phyloP scores from a whole-genome alignment of 73 alveolate genomes.

The Tetrahymena elliotti region DNA sequence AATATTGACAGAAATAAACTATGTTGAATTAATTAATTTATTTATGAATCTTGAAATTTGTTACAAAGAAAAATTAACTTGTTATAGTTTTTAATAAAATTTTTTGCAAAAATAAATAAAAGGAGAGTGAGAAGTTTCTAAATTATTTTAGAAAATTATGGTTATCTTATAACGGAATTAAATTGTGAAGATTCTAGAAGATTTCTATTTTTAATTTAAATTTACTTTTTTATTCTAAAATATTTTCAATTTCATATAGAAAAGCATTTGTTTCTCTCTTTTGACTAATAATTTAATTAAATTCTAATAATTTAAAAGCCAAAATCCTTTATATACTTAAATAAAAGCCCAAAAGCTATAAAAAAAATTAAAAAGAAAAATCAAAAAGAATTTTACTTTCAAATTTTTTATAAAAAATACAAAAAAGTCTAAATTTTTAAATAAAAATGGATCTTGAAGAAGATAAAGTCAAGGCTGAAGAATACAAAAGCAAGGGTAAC shows the following conservation, averaged over 20 bases:
- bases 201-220: not conserved
- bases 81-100: not conserved
- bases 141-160: not conserved
- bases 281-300: not conserved
- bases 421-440: not conserved
- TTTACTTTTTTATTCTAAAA: not conserved
- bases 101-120: not conserved
- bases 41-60: not conserved
- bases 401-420: not conserved
- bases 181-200: not conserved
- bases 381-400: not conserved
- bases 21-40: not conserved
- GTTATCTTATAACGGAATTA: not conserved
- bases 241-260: not conserved
- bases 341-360: not conserved
- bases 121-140: not conserved
- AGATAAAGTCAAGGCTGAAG: conserved; percentile 57
- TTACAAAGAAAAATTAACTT: not conserved
- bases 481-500: conserved; percentile 78
- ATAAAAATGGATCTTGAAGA: not conserved
- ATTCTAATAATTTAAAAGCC: not conserved
- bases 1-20: not conserved
- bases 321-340: not conserved
- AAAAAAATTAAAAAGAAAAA: not conserved
- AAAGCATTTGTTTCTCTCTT: not conserved